These are phyloP conservation scores for Colletotrichum agaves DNA, from an alignment of 2,329 filamentous ascomycete genomes.

Conservation along the genomic window DNA sequence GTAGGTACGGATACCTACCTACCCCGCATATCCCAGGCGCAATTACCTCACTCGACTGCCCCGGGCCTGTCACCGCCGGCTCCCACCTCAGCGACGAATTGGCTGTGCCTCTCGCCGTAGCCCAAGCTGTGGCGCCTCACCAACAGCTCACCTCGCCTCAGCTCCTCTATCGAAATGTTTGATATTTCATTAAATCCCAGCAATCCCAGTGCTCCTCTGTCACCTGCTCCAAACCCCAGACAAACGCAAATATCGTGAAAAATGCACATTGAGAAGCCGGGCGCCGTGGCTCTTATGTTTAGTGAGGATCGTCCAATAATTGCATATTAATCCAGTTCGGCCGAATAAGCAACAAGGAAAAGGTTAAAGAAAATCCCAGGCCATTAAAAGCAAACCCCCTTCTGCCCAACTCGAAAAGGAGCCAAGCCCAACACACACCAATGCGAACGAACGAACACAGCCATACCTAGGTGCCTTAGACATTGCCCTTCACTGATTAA, in stretches of 20 bases:
- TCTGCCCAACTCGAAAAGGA: background rate
- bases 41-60: slow-evolving; percentile 10
- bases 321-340: background rate
- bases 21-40: slow-evolving; percentile 14
- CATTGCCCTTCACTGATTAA: background rate
- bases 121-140: no score
- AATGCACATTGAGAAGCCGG: background rate
- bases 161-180: background rate
- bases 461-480: background rate
- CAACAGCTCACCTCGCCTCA: background rate
- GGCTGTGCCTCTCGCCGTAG: background rate
- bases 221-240: slow-evolving; percentile 4
- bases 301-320: slow-evolving; percentile 4
- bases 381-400: slow-evolving; percentile 1
- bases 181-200: background rate
- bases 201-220: slow-evolving; percentile 11
- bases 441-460: background rate
- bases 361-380: background rate
- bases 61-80: background rate
- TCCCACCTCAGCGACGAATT: slow-evolving; percentile 11
- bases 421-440: slow-evolving; percentile 9
- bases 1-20: background rate
- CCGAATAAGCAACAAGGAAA: background rate
- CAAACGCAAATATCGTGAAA: slow-evolving; percentile 8
- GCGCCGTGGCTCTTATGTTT: background rate